Base-by-base conservation (phyloP, 73 alveolate genomes). In the Uronychia binucleata region DNA sequence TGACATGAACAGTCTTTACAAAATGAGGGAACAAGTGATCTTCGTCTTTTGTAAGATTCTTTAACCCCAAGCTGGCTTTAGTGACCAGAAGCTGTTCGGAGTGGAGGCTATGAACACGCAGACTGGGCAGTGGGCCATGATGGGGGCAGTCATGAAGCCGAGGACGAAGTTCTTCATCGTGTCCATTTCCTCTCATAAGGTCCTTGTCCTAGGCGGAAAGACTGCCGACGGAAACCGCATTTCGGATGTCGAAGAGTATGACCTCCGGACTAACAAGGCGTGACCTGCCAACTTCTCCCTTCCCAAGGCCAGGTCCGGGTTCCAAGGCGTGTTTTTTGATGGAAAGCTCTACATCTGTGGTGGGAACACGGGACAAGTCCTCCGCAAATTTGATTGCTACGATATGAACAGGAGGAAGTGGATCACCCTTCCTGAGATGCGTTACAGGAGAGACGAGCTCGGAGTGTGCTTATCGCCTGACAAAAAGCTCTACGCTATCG, bases 201-300 rank as follows among this genome's bases (percentile, higher is more conserved):
- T 95, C 27, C 34, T 91, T 74, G 83, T 95, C 31, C 84, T 95
- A 34, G 98, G 98, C 19, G 98, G 98, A 0, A 93, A 95, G 86
- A 77, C 86, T 57, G 77, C 74, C 0, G 94, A 91, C 31, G 95
- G 95, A 19, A 31, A 90, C 26, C 34, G 97, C 77, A 78, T 84
- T 1, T 85, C 75, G 34, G 74, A 92, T 30, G 84, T 90, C 25
- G 97, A 95, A 78, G 92, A 80, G 26, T 95, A 85, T 76, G 86
- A 91, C 74, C 87, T 80, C 34, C 34, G 74, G 30, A 87, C 93
- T 26, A 93, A 93, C 77, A 86, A 84, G 31, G 75, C 94, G 87
- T 26, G 74, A 5, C 77, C 35, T 30, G 34, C 94, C 26, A 89
- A 82, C 31, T n/a, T 95, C 13, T 82, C 81, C 28, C 75, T 95